Conservation (phyloP, 2,329 filamentous ascomycete genomes). For the Lachnellula subtilissima region DNA sequence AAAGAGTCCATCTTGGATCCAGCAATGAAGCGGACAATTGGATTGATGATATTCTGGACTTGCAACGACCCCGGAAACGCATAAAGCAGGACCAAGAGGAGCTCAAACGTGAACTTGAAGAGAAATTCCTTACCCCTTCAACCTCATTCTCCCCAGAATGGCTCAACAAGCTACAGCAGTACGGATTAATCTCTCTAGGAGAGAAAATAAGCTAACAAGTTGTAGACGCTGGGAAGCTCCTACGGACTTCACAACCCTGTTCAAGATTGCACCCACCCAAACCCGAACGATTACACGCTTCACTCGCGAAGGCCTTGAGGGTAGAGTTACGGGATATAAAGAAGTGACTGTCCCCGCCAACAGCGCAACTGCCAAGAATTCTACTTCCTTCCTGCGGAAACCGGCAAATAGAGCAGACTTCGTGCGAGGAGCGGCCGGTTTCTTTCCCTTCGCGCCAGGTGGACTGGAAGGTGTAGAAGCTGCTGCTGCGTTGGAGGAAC, state of each 20-base stretch:
- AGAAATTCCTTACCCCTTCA: constrained; percentile 74
- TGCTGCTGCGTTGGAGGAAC: constrained; percentile 77
- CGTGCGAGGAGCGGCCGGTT: constrained; percentile 85
- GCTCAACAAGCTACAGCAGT: constrained; percentile 85
- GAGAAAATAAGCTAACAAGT: constrained; percentile 12
- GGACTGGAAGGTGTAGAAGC: constrained; percentile 84
- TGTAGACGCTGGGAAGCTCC: constrained; percentile 71
- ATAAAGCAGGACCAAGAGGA: constrained; percentile 50
- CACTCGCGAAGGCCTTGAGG: constrained; percentile 83
- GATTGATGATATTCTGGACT: constrained; percentile 57
- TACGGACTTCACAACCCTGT: constrained; percentile 76
- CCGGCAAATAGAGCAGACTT: constrained; percentile 85
- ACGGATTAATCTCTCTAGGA: constrained; percentile 19
- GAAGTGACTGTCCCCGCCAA: constrained; percentile 89
- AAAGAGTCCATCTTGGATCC: constrained; percentile 42
- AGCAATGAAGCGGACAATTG: constrained; percentile 32
- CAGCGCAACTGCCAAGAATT: constrained; percentile 90
- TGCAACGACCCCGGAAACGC: constrained; percentile 47
- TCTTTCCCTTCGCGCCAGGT: constrained; percentile 89
- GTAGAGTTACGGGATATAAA: constrained; percentile 85
- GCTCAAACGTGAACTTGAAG: constrained; percentile 67
- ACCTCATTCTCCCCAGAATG: constrained; percentile 75
- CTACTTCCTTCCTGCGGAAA: constrained; percentile 80
- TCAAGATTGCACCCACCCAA: constrained; percentile 83
- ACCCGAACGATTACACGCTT: constrained; percentile 94